Evolutionary conservation across 768 basidiomycete species (phyloP).

Genomic region (Termitomyces sp.): DNA sequence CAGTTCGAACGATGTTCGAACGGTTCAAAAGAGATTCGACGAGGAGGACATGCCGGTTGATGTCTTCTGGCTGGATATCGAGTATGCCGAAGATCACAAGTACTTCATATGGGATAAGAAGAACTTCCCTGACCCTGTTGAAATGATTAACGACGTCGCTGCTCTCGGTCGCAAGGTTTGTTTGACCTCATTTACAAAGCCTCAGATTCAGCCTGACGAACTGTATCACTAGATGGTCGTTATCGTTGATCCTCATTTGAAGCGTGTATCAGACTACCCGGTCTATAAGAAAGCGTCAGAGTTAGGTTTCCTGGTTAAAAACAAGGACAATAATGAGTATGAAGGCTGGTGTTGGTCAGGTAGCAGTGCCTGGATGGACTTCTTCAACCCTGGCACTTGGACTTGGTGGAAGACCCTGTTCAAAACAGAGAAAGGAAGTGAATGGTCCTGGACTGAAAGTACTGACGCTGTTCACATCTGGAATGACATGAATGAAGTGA

Average conservation of each 20-base stretch:
- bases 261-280: conserved; percentile 73
- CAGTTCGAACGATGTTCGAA: conserved; percentile 79
- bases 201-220: conserved; percentile 1
- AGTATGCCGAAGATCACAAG: conserved; percentile 89
- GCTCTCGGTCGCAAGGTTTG: conserved; percentile 77
- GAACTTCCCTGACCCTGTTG: conserved; percentile 89
- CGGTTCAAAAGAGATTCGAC: conserved; percentile 84
- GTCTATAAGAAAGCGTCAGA: conserved; percentile 84
- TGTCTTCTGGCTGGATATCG: conserved; percentile 97
- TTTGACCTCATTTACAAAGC: not conserved
- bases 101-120: conserved; percentile 97
- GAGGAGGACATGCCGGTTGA: conserved; percentile 94
- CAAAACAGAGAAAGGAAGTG: conserved; percentile 48
- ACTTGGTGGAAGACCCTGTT: conserved; percentile 88
- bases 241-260: conserved; percentile 95
- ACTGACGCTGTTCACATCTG: conserved; percentile 87
- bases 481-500: conserved; percentile 99
- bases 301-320: conserved; percentile 76
- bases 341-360: conserved; percentile 99
- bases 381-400: conserved; percentile 89
- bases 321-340: conserved; percentile 76
- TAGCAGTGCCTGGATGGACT: conserved; percentile 94
- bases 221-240: conserved; percentile 79
- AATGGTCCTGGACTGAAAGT: conserved; percentile 74
- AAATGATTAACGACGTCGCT: conserved; percentile 89